These are phyloP conservation scores for Rhodotorula mucilaginosa DNA, from an alignment of 1,284 basidiomycete genomes.

Conservation along the genomic window DNA sequence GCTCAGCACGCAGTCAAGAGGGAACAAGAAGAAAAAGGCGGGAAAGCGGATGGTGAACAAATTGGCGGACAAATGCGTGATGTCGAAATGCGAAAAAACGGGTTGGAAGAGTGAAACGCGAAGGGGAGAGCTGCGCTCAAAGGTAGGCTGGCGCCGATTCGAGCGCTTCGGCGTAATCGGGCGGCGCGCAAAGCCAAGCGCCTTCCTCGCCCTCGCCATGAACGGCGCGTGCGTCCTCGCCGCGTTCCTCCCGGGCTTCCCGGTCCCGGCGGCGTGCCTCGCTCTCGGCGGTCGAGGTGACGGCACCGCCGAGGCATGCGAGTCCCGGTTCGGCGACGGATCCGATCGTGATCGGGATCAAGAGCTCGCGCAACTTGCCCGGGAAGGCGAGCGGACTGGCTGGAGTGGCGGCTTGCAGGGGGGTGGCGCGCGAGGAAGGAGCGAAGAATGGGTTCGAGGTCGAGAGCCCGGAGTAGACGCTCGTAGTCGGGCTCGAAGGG, in stretches of 20 bases:
- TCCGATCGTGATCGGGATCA: constrained; percentile 52
- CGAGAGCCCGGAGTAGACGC: constrained; percentile 42
- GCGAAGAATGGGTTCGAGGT: constrained; percentile 39
- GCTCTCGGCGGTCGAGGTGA: constrained; percentile 7
- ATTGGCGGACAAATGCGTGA: not conserved
- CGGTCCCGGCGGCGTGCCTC: constrained; percentile 27
- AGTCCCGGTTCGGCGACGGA: constrained; percentile 51
- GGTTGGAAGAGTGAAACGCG: not conserved
- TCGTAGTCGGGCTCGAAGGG: constrained; percentile 40
- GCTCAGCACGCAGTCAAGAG: no score
- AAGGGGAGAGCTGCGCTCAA: not conserved
- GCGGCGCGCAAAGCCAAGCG: constrained; percentile 42
- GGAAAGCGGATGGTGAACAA: no score
- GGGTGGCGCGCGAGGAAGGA: constrained; percentile 18
- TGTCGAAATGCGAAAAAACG: not conserved
- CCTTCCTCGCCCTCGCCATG: constrained; percentile 37
- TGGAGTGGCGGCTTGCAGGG: constrained; percentile 8
- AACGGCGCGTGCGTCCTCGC: constrained; percentile 26
- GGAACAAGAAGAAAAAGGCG: not conserved
- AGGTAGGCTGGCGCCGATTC: constrained; percentile 38
- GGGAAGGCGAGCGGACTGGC: constrained; percentile 42
- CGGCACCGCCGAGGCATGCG: constrained; percentile 30
- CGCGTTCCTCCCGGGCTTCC: constrained; percentile 38
- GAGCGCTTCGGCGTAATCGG: constrained; percentile 40
- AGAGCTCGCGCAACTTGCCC: constrained; percentile 47